These are phyloP conservation scores for Rhynchospora breviuscula DNA, from an alignment of 176 grass and related monocot genomes.

Conservation along the genomic window DNA sequence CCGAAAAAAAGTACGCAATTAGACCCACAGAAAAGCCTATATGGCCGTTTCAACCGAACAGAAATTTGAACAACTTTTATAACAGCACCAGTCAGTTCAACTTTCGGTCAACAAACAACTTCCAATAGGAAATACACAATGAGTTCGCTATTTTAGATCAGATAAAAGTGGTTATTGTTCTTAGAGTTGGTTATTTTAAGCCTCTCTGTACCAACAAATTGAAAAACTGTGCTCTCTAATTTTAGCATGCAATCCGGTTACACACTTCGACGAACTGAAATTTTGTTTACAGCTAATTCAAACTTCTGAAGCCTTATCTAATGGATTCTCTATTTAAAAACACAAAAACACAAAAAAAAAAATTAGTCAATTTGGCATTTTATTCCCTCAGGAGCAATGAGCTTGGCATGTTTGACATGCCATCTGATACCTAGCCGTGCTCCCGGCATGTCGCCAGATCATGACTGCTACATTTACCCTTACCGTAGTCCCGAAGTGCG, in stretches of 20 bases:
- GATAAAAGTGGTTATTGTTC: not conserved
- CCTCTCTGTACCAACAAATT: not conserved
- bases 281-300: constrained; percentile 18
- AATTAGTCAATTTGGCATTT: constrained; percentile 4
- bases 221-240: not conserved
- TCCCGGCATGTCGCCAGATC: not conserved
- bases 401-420: constrained; percentile 38
- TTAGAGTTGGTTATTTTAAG: not conserved
- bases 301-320: not conserved
- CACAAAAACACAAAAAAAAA: not conserved
- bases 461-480: constrained; percentile 19
- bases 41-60: not conserved
- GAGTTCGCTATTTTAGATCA: not conserved
- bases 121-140: no score
- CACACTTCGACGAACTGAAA: not conserved
- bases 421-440: constrained; percentile 22
- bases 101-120: not conserved
- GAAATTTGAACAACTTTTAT: not conserved
- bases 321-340: constrained; percentile 16
- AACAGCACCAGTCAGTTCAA: not conserved
- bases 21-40: not conserved
- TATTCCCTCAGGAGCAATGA: constrained; percentile 23
- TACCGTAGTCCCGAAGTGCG: constrained; percentile 32
- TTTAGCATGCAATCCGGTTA: not conserved
- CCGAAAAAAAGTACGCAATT: not conserved